Percentiles rank a stretch among this genome's conserved stretches.
These are phyloP conservation scores for Vanilla planifolia DNA, from an alignment of 106 monocot genomes.

Conservation along the genomic window DNA sequence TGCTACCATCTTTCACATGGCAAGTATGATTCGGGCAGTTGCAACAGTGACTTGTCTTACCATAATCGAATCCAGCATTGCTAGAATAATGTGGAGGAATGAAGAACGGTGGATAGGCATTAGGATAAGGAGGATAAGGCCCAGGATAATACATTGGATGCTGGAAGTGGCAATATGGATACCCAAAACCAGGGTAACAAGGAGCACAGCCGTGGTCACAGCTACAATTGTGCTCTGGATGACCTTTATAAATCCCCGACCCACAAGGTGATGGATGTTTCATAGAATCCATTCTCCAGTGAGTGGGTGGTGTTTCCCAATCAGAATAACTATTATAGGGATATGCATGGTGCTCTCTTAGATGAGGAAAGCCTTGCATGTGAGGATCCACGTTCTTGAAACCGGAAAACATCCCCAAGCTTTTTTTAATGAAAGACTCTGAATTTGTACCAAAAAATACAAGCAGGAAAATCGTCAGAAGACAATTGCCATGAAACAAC, in stretches of 20 bases:
- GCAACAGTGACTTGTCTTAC: conserved; percentile 30
- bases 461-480: not conserved
- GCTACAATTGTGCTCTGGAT: conserved; percentile 10
- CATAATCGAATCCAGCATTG: conserved; percentile 19
- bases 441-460: too few relatives aligned
- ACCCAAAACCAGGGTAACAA: conserved; percentile 24
- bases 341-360: conserved; percentile 18
- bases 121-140: conserved; percentile 15
- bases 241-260: conserved; percentile 13
- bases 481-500: not conserved
- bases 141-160: conserved; percentile 15
- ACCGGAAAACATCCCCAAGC: conserved; percentile 20
- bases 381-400: conserved; percentile 35
- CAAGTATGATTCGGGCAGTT: conserved; percentile 47
- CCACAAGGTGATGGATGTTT: conserved; percentile 16
- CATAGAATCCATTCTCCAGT: conserved; percentile 15
- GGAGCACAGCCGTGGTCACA: conserved; percentile 24
- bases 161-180: conserved; percentile 28
- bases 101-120: conserved; percentile 31
- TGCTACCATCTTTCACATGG: conserved; percentile 12
- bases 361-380: conserved; percentile 17
- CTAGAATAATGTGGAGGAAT: conserved; percentile 21
- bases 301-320: conserved; percentile 17
- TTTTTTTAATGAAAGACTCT: not conserved
- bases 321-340: conserved; percentile 19